These are phyloP conservation scores for Leptodontidium sp. DNA, from an alignment of 2,329 filamentous ascomycete species.

Conservation along the genomic window DNA sequence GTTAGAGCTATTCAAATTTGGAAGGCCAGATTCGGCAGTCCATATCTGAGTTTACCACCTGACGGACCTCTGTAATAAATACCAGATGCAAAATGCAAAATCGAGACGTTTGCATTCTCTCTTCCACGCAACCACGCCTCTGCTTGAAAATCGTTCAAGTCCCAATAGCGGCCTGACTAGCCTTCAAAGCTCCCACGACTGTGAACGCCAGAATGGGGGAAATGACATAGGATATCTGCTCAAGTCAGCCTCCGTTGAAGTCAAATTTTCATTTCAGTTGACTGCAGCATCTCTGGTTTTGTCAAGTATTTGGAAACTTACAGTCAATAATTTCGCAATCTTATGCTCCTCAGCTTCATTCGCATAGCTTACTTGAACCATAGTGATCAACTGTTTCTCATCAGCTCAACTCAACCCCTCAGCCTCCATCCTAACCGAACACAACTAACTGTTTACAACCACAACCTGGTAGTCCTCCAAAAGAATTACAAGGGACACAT, in stretches of 20 bases:
- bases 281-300: too few species aligned
- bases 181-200: conserved; percentile 49
- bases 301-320: conserved; percentile 38
- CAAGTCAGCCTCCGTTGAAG: background rate
- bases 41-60: too few species aligned
- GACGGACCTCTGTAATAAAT: too few species aligned
- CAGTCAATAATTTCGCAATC: conserved; percentile 55
- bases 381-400: conserved; percentile 55
- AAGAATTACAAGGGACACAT: too few species aligned
- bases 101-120: too few species aligned
- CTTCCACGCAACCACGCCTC: too few species aligned
- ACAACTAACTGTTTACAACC: too few species aligned
- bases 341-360: conserved; percentile 52
- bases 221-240: conserved; percentile 50
- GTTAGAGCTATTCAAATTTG: too few species aligned
- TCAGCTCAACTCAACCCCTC: conserved; percentile 3
- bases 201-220: conserved; percentile 50
- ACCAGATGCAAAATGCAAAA: too few species aligned
- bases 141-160: background rate
- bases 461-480: too few species aligned
- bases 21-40: too few species aligned
- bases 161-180: conserved; percentile 44
- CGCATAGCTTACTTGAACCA: conserved; percentile 54
- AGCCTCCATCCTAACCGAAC: too few species aligned
- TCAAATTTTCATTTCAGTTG: background rate